Evolutionary conservation across 441 rosid species (phyloP).

Genomic region (Erodium chrysanthum): DNA sequence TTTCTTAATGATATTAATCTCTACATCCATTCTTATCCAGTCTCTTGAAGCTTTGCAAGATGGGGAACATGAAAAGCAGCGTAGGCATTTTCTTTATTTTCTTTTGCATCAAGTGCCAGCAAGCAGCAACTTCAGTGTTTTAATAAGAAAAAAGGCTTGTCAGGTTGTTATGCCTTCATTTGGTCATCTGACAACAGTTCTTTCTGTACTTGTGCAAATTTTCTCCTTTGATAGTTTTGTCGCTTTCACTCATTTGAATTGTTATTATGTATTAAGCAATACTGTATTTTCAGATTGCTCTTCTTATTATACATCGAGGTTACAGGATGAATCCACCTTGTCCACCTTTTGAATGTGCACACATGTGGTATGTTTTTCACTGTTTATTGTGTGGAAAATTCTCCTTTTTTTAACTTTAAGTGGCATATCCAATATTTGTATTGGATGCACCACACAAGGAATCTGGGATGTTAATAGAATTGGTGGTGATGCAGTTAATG

Average conservation of each 20-base stretch:
- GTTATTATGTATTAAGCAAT: constrained; percentile 25
- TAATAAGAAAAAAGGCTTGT: constrained; percentile 76
- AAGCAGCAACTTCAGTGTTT: constrained; percentile 89
- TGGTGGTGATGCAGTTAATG: neutral
- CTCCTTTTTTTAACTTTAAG: constrained; percentile 9
- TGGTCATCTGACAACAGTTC: constrained; percentile 7
- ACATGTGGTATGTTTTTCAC: constrained; percentile 70
- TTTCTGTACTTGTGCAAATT: constrained; percentile 9
- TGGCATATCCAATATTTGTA: neutral
- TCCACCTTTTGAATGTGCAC: constrained; percentile 97
- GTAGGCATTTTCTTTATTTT: constrained; percentile 83
- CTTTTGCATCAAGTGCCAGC: constrained; percentile 94
- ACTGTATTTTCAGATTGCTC: constrained; percentile 65
- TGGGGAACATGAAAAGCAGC: constrained; percentile 93
- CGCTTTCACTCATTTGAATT: constrained; percentile 28
- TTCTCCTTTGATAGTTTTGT: constrained; percentile 15
- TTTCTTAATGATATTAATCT: constrained; percentile 22
- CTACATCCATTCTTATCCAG: constrained; percentile 33
- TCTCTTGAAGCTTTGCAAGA: constrained; percentile 98
- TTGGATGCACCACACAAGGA: neutral
- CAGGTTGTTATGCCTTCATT: constrained; percentile 53
- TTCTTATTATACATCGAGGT: constrained; percentile 84
- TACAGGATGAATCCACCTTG: constrained; percentile 95
- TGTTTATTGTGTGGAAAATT: constrained; percentile 10
- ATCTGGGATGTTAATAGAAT: constrained; percentile 4